Evolutionary conservation across 345 rosid species (phyloP).

Genomic region (Noccaea bulbosa): DNA sequence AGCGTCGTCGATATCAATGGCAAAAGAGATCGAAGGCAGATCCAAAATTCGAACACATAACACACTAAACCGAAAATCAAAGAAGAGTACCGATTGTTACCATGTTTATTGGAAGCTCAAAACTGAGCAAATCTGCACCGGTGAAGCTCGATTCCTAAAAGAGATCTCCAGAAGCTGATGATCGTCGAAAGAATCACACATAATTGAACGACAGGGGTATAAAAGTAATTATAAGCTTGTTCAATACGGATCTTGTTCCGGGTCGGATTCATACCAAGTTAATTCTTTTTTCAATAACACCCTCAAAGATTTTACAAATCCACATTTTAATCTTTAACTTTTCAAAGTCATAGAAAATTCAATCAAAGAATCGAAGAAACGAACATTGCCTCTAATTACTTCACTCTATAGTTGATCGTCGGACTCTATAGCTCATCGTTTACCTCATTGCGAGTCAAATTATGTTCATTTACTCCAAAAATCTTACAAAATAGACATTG

Average conservation of each 20-base stretch:
- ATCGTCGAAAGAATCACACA: constrained; percentile 26
- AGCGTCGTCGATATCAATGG: constrained; percentile 4
- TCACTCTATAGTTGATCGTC: background rate
- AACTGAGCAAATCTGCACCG: background rate
- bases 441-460: constrained; percentile 16
- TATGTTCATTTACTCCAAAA: background rate
- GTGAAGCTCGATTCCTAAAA: constrained; percentile 27
- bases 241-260: background rate
- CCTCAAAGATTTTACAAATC: background rate
- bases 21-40: constrained; percentile 20
- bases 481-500: background rate
- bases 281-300: background rate
- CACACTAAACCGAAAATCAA: background rate
- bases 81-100: constrained; percentile 13
- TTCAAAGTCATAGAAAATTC: too few relatives aligned
- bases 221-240: background rate
- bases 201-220: constrained; percentile 10
- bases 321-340: too few relatives aligned
- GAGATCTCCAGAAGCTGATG: constrained; percentile 29
- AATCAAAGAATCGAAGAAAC: too few relatives aligned
- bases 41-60: background rate
- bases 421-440: background rate
- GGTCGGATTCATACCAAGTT: background rate
- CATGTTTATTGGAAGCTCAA: constrained; percentile 17
- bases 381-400: too few relatives aligned